Evolutionary conservation across 257 asterid species (phyloP), one percentile per base, ranked within the genome.

Genomic region (Hygrophila difformis): DNA sequence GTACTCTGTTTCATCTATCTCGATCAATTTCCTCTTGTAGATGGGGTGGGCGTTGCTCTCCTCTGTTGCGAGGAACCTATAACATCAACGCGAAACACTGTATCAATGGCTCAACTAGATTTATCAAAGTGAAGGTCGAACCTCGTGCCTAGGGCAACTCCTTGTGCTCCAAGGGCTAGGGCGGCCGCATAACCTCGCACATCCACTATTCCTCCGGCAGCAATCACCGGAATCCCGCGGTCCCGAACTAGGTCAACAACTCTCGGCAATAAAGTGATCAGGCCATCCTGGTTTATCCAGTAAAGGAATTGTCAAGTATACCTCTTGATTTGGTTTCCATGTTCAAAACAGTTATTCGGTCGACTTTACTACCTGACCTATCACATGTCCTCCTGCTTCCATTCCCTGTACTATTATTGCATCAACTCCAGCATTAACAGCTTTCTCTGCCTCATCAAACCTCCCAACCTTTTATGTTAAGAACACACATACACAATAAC

Each of bases 331-430:
- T 33, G 37, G 12, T 33, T 33, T 33, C 12, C 37, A 33, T 15
- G n/a, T 41, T 17, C 12, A 46, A 45, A 26, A 57, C 21, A 51
- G 19, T 31, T 34, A 29, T 22, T 5, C n/a, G n/a, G n/a, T n/a
- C n/a, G n/a, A n/a, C n/a, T n/a, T n/a, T n/a, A n/a, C n/a, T n/a
- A 87, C 97, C 93, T 77, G 89, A 14, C 94, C 94, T 52, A 75
- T 71, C 47, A 87, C 74, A 72, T 87, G 97, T 28, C 97, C 97
- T 45, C 97, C 97, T 33, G 97, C 97, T 71, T 87, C 97, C 12
- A 47, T 49, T 40, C 94, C 97, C 72, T 87, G 94, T 69, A 87
- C 92, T 12, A 87, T 83, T 55, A 87, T 68, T 36, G 85, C 97
- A 57, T 87, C 97, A 10, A 74, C 97, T 20, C 94, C 91, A 14